These are phyloP conservation scores for Ascochyta viciae-villosae DNA, from an alignment of 2,329 filamentous ascomycete genomes.

Conservation along the genomic window DNA sequence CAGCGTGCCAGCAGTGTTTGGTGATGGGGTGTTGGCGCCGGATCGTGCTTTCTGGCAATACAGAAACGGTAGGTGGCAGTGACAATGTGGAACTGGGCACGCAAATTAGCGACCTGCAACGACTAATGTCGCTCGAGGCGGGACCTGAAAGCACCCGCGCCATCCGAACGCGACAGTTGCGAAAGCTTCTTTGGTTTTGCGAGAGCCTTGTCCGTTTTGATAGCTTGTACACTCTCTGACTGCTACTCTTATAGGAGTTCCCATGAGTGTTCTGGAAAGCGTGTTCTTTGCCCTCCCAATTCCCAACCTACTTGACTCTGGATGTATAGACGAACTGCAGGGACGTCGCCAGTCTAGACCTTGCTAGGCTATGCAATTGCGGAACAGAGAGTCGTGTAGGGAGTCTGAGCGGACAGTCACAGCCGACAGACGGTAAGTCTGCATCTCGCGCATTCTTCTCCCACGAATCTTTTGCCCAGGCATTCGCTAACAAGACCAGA, in stretches of 20 bases:
- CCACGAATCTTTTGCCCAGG: not conserved
- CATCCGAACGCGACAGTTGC: not conserved
- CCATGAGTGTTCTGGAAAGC: no score
- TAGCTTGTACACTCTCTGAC: not conserved
- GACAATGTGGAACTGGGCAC: not conserved
- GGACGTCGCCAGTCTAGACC: no score
- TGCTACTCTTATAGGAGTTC: not conserved
- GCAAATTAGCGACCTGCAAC: not conserved
- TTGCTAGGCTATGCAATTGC: no score
- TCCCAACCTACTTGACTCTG: no score
- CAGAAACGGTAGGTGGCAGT: not conserved
- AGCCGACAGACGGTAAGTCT: not conserved
- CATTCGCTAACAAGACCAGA: not conserved
- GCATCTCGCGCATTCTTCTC: not conserved
- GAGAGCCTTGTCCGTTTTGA: not conserved
- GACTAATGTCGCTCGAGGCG: not conserved
- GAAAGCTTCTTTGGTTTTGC: not conserved
- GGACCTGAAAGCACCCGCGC: not conserved
- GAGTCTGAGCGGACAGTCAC: not conserved
- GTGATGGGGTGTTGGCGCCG: not conserved
- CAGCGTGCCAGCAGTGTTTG: not conserved
- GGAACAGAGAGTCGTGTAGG: not conserved
- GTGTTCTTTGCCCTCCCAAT: no score
- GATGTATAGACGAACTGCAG: no score
- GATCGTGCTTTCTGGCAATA: not conserved